Evolutionary conservation across 352 stramenopile genomes (phyloP).

Genomic region (Globisporangium cederbergense): DNA sequence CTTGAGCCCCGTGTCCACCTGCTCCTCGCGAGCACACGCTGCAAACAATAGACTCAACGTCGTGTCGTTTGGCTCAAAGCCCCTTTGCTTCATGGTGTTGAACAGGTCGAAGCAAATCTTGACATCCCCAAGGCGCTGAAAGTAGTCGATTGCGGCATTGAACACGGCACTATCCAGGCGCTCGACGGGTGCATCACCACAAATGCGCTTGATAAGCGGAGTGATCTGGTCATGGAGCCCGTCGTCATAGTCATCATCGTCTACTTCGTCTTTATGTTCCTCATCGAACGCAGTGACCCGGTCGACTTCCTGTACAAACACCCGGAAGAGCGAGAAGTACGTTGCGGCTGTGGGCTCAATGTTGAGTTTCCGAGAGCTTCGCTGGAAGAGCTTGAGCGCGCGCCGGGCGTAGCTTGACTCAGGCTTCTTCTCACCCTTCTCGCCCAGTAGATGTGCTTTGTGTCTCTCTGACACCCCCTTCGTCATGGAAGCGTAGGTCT

Average conservation of each 20-base stretch:
- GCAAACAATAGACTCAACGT: constrained; percentile 63
- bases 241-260: constrained; percentile 21
- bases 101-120: constrained; percentile 50
- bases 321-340: constrained; percentile 49
- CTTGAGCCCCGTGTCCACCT: constrained; percentile 47
- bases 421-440: not conserved
- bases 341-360: constrained; percentile 28
- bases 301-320: constrained; percentile 46
- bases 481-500: constrained; percentile 25
- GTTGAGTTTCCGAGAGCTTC: constrained; percentile 4
- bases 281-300: constrained; percentile 4
- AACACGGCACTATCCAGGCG: constrained; percentile 49
- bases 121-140: constrained; percentile 44
- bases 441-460: not conserved
- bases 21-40: constrained; percentile 36
- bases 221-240: constrained; percentile 22
- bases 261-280: constrained; percentile 1
- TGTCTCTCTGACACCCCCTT: not conserved
- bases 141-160: constrained; percentile 67
- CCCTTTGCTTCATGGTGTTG: constrained; percentile 52
- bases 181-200: constrained; percentile 28
- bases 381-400: constrained; percentile 24
- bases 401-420: constrained; percentile 29
- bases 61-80: constrained; percentile 36
- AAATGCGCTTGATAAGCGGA: constrained; percentile 44